Evolutionary conservation across 768 basidiomycete genomes (phyloP), one percentile per base, ranked within the genome.

Genomic region (Mycena capillaripes): DNA sequence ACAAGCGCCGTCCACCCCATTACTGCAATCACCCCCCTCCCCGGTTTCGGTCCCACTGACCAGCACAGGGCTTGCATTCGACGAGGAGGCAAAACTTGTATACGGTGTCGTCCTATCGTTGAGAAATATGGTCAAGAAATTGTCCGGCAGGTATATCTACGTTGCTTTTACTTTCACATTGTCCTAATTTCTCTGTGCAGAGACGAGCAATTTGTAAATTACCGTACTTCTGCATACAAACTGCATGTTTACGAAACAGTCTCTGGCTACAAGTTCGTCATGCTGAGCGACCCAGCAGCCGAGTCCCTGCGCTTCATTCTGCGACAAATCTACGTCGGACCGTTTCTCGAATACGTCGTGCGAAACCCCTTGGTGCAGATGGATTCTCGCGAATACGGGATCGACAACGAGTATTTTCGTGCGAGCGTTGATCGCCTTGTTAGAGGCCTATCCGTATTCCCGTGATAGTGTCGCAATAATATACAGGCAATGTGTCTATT

Each of bases 1-100:
- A 62, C 82, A 82, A 55, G 78, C 76, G 25, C 80, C 85, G 30
- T 65, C 82, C 17, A 80, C 86, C 25, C 80, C 87, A 11, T 81
- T 84, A 30, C 70, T 83, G 29, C 84, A 83, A 76, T 76, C 82
- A 4, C 73, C 73, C 12, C 52, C 70, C n/a, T 78, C 84, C 21
- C 77, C 81, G 0, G 76, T 81, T 29, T 75, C 84, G n/a, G 42
- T 78, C 36, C 72, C 78, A 29, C 74, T 79, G 32, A 84, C 86
- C 12, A 89, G 84, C 71, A 86, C 90, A 4, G 90, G 89, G 21
- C 84, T 99, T 23, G 86, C 97, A 8, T 99, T 99, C 76, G 98
- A 99, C 78, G 98, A 99, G 81, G 97, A 99, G 81, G 93, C 93
- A 1, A 99, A 99, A 80, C 88, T 99, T 71, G 97, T 99, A 0